These are phyloP conservation scores for Suhomyces anneliseae DNA, from an alignment of 1,139 yeast species.

Conservation along the genomic window DNA sequence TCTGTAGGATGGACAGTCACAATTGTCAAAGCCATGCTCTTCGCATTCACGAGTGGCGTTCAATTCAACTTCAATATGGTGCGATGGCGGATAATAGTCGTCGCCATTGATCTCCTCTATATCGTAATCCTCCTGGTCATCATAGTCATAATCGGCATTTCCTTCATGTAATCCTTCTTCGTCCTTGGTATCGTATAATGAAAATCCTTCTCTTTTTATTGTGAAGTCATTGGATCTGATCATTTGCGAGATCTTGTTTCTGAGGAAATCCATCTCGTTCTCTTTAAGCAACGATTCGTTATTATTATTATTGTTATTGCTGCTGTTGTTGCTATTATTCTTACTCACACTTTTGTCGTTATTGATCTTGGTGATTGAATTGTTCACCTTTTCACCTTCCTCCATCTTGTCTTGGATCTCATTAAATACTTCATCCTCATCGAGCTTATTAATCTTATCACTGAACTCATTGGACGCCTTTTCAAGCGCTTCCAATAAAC, in stretches of 20 bases:
- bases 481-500: constrained; percentile 35
- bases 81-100: constrained; percentile 29
- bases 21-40: constrained; percentile 30
- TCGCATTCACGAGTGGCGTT: constrained; percentile 36
- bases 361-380: neutral
- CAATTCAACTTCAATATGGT: constrained; percentile 46
- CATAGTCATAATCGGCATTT: constrained; percentile 23
- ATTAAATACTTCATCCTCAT: constrained; percentile 9
- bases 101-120: constrained; percentile 34
- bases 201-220: constrained; percentile 29
- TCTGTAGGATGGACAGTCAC: constrained; percentile 34
- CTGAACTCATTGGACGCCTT: constrained; percentile 23
- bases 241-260: constrained; percentile 30
- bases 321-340: neutral
- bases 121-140: constrained; percentile 40
- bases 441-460: constrained; percentile 15
- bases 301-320: neutral
- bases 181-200: constrained; percentile 42
- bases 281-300: constrained; percentile 25
- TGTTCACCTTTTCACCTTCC: neutral
- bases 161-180: constrained; percentile 43
- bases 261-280: constrained; percentile 34
- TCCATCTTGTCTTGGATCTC: constrained; percentile 6
- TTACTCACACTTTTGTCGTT: neutral
- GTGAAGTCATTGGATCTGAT: constrained; percentile 17